Evolutionary conservation across 1,139 yeast species (phyloP).

Genomic region (Geotrichum candidum): DNA sequence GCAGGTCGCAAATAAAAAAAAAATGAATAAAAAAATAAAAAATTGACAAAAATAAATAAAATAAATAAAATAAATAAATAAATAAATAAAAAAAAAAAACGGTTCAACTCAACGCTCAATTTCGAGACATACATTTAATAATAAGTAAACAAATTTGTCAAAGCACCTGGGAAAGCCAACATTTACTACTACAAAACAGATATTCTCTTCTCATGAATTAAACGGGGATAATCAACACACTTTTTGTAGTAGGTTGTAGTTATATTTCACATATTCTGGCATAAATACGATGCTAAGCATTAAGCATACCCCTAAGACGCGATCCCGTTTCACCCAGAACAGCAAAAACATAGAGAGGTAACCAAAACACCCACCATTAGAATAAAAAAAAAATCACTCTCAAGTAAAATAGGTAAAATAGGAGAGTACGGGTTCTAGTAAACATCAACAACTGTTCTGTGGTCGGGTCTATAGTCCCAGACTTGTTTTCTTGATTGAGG

Average conservation of each 20-base stretch:
- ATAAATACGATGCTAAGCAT: background rate
- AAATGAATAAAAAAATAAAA: no score
- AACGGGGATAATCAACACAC: background rate
- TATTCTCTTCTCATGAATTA: no score
- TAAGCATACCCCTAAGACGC: background rate
- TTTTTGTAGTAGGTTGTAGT: background rate
- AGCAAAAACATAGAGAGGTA: background rate
- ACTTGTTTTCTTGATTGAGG: background rate
- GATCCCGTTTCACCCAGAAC: background rate
- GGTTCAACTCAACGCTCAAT: no score
- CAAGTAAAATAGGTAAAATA: background rate
- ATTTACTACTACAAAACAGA: no score
- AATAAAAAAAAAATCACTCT: background rate
- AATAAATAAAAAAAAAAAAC: no score
- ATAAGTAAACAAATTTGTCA: no score
- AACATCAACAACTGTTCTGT: background rate
- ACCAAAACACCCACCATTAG: background rate
- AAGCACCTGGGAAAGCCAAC: no score
- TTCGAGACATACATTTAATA: no score
- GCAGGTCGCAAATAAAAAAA: no score
- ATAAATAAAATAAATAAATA: no score
- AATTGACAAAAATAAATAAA: no score
- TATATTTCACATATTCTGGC: background rate
- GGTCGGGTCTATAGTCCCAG: background rate
- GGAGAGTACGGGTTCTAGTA: background rate